Evolutionary conservation across 192 early-diverging fungal genomes (phyloP), one percentile per base, ranked within the genome.

Genomic region (Backusella psychrophila): DNA sequence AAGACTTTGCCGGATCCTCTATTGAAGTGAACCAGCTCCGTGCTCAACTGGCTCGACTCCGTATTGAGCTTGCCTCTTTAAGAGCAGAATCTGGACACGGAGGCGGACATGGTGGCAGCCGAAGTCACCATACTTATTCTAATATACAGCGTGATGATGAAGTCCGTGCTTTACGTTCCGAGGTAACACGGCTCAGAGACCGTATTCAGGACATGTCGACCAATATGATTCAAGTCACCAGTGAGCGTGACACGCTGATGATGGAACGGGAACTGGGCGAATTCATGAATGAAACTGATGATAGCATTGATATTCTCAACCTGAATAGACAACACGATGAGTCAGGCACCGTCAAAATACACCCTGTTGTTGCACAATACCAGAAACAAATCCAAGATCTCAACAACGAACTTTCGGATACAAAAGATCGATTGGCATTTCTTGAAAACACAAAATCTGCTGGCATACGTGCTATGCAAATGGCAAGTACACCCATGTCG

Each of bases 21-120:
- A 81, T 86, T 34, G 89, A 89, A 77, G 80, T 90, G 26, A 86
- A 87, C 75, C 85, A 86, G 42, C 74, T 90, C 4, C 83, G 89
- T 9, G 84, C 85, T 6, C 85, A 88, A 73, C 80, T 90, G 14
- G 81, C 81, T 70, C 76, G 84, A 41, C 81, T 90, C 36, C 85
- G 87, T 53, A 80, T 86, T 73, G 88, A 90, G 71, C 78, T 87
- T 56, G 79, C 81, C 23, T 75, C 81, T 6, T 74, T 88, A 56
- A 52, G 84, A 23, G 73, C 80, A 33, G 83, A 84, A 35, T 34
- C 67, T 19, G 77, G 82, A n/a, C 52, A 52, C 36, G 34, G 15
- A 7, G 35, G 53, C 23, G 49, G 49, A 12, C 17, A 36, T 52
- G 73, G n/a, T 36, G 66, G 29, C 66, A 35, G 31, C 68, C 46